Evolutionary conservation across 2,329 filamentous ascomycete species (phyloP), one percentile per base, ranked within the genome.

Genomic region (Fusarium ambrosium): DNA sequence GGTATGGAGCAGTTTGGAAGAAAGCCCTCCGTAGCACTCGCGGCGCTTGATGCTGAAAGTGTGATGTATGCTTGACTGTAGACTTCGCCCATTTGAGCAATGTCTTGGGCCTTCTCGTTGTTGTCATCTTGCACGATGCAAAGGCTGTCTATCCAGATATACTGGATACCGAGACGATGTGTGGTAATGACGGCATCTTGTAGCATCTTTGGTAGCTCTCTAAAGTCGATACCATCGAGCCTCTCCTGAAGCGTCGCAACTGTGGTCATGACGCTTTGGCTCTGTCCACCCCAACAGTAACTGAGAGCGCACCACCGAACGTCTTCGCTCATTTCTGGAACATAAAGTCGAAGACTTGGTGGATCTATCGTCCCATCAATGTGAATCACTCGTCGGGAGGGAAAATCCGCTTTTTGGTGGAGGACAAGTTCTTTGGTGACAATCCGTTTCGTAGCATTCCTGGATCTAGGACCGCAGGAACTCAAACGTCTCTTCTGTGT

Each of bases 231-330:
- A n/a, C 62, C 53, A 4, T 51, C 8, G 20, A 32, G 45, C 6
- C 59, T 62, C 18, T 66, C 62, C 1, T 16, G 39, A 10, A 71
- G 8, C 7, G 59, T 63, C 1, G 51, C 62, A 9, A 41, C 14
- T 2, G 66, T 71, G 3, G 69, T 71, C 14, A 36, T 36, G 18
- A 66, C 64, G 6, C 45, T 58, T 6, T 69, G 64, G 9, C 48
- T 34, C 4, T 62, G 56, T 2, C 18, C 18, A 7, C 66, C 69
- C 69, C 69, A 71, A 13, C 69, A 69, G 29, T 71, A 71, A 20
- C 66, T 71, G 6, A 71, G 51, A n/a, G 66, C 69, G 16, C 59
- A 62, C 59, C 59, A 62, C 8, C 22, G 59, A 18, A 62, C 8
- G 1, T 22, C n/a, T 45, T 62, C 59, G 1, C 20, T 27, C 4